Percentiles rank a stretch among this genome's conserved stretches.
Conservation (phyloP, 495 filamentous ascomycete genomes). For the Xylona heveae region DNA sequence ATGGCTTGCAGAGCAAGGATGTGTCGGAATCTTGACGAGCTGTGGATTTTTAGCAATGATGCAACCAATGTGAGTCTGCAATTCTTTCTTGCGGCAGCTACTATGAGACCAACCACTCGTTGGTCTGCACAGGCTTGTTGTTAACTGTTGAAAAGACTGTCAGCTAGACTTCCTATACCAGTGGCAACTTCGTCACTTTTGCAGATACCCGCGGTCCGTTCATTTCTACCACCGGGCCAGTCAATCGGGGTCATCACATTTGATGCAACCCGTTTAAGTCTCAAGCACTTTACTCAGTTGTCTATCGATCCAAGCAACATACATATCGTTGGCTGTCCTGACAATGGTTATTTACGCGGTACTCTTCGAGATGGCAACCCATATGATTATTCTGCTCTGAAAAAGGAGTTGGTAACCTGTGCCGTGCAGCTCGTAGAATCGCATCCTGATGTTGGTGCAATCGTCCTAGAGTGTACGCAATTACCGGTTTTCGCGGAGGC, state of each 20-base stretch:
- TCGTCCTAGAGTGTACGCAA: neutral
- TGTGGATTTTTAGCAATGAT: neutral
- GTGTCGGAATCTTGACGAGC: neutral
- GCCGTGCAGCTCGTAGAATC: neutral
- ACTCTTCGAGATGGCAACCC: neutral
- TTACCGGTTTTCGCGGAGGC: neutral
- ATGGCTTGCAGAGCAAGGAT: neutral
- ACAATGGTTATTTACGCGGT: neutral
- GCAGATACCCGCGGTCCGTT: neutral
- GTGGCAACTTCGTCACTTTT: neutral
- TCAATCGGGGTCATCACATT: neutral
- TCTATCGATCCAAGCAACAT: neutral
- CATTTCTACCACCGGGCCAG: neutral
- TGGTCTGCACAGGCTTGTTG: too few species aligned
- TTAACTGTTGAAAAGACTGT: neutral
- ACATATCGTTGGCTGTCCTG: neutral
- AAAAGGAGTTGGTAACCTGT: neutral
- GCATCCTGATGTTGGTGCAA: neutral
- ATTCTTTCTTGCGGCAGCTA: too few species aligned
- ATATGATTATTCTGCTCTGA: neutral
- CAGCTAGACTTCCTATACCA: neutral
- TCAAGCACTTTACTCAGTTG: neutral
- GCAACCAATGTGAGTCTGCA: neutral
- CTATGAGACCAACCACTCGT: too few species aligned
- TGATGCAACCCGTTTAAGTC: neutral